phyloP scores from a whole-genome alignment of 176 grass and related monocot genomes.

The Guadua angustifolia region DNA sequence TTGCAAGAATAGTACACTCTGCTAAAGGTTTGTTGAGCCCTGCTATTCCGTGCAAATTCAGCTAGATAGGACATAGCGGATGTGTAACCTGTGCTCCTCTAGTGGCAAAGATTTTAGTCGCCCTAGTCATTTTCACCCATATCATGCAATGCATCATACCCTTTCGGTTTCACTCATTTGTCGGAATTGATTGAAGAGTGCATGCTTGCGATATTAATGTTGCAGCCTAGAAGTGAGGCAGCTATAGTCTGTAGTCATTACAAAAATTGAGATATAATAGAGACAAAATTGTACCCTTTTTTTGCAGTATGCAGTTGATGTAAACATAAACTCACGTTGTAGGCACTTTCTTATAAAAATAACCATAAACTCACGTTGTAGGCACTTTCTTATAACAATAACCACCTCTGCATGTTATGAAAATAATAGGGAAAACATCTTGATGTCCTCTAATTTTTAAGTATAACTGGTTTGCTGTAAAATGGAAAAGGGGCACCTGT shows the following conservation, averaged over 20 bases:
- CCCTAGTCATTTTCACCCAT: neutral
- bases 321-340: neutral
- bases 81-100: neutral
- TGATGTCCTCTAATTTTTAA: neutral
- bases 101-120: neutral
- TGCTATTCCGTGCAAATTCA: neutral
- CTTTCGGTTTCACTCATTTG: slow-evolving; percentile 6
- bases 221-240: slow-evolving; percentile 16
- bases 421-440: neutral
- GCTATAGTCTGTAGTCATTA: neutral
- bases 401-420: neutral
- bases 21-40: neutral
- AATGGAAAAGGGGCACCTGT: neutral
- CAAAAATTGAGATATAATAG: neutral
- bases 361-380: too few species aligned
- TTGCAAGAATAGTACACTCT: neutral
- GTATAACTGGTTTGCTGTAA: neutral
- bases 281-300: neutral
- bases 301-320: neutral
- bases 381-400: too few species aligned
- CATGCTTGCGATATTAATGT: neutral
- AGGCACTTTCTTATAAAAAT: neutral
- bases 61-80: neutral
- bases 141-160: neutral
- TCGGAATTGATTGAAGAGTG: slow-evolving; percentile 2